Evolutionary conservation across 768 basidiomycete genomes (phyloP), one percentile per base, ranked within the genome.

Genomic region (Podaxis rugospora): DNA sequence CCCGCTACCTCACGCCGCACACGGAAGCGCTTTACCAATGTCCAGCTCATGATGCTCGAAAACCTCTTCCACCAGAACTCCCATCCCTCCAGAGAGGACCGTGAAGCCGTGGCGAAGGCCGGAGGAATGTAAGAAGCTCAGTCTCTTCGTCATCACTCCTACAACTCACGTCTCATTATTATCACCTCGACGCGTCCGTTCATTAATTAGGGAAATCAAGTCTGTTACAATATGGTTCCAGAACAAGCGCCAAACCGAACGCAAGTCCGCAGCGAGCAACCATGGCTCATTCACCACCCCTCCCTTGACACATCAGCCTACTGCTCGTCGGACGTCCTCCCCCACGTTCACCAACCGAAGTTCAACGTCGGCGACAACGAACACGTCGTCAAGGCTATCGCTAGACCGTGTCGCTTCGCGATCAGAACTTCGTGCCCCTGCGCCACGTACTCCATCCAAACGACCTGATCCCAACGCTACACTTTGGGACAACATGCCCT

Each of bases 171-270:
- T 54, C 39, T 16, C 54, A 21, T 16, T 54, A 37, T 42, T 47
- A 51, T 51, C 49, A 52, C 39, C 49, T 51, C 36, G 23, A 61
- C 62, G 53, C 60, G 49, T 59, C 63, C 16, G 35, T 55, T 51
- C 51, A 59, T 42, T 63, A 51, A 64, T 51, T 62, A 87, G 86
- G 86, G 85, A 87, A 69, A 76, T 81, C 28, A 86, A 85, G 66
- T 86, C 85, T 1, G 85, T 87, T 56, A 87, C 88, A n/a, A 86
- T 90, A 42, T 92, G 89, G 89, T 90, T 90, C 70, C 89, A 92
- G 73, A 92, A 92, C 70, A 89, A 85, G 72, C 85, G 89, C 14
- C 88, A 90, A 67, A 86, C 83, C 42, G 84, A 86, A 65, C 83
- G 84, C 66, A 82, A 82, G 66, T 76, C 79, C 27, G 81, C 83